Evolutionary conservation across 192 early-diverging fungal species (phyloP), one percentile per base, ranked within the genome.

Genomic region (Phlyctochytrium arcticum): DNA sequence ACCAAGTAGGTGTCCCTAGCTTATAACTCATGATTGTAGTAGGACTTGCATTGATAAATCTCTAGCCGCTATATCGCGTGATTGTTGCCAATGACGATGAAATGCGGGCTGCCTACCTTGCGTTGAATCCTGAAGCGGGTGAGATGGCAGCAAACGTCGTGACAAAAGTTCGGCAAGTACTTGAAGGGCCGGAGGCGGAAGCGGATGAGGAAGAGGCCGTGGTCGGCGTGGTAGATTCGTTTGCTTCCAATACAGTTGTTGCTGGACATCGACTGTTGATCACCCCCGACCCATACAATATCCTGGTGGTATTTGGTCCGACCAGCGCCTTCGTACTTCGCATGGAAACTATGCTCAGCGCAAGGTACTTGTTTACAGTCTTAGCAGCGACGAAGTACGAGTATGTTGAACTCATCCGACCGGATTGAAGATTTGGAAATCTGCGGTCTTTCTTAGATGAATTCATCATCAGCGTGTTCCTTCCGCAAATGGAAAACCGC

Each of bases 401-500:
- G n/a, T n/a, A n/a, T n/a, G n/a, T n/a, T n/a, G n/a, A n/a, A n/a
- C n/a, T n/a, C n/a, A n/a, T n/a, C n/a, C n/a, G n/a, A n/a, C n/a
- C n/a, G n/a, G n/a, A n/a, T 23, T 21, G 50, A 1, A 77, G 76
- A 51, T 57, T 74, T 21, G 81, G 73, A 21, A 73, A 75, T 19
- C 89, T 91, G 55, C 72, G 75, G 46, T 75, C 57, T 17, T 91
- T 89, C 74, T 55, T 91, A 39, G 82, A 91, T 44, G 89, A 91
- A 36, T 91, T 91, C 76, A 82, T 92, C 46, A 57, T 83, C 69
- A 87, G 87, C 76, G 75, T 91, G 23, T 95, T 92, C 53, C 60
- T 97, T 60, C 89, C 92, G 8, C 85, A 88, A 53, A 87, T 92
- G 51, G 90, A 95, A 62, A 83, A 91, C n/a, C 83, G 88, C 37